phyloP scores from a whole-genome alignment of 257 asterid species.

The Ballota nigra region DNA sequence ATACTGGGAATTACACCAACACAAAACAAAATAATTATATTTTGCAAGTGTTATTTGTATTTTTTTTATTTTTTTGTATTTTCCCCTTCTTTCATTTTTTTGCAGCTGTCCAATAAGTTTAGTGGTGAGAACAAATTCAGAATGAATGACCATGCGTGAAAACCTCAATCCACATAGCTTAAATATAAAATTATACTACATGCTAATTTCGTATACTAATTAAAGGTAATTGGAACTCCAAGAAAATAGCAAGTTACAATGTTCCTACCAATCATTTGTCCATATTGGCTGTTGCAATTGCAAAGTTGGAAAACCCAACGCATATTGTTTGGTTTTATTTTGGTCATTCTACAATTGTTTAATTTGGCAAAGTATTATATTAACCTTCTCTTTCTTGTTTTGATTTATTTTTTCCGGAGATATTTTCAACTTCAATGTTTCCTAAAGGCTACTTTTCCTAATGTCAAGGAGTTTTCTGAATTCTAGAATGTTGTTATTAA shows the following conservation, averaged over 20 bases:
- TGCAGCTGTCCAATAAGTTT: conserved; percentile 11
- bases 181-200: neutral
- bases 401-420: no score
- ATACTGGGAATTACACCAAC: neutral
- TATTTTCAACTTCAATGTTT: neutral
- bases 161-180: neutral
- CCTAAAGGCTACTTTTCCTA: no score
- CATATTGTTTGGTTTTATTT: neutral
- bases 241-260: neutral
- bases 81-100: neutral
- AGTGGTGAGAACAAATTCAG: conserved; percentile 1
- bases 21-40: neutral
- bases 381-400: neutral
- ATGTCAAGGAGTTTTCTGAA: no score
- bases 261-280: neutral
- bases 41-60: neutral
- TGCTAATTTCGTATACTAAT: neutral
- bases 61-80: neutral
- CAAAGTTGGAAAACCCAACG: neutral
- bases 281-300: neutral
- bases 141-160: conserved; percentile 35
- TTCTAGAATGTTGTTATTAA: no score
- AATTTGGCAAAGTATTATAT: no score
- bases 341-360: no score
- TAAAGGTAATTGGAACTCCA: neutral